These are phyloP conservation scores for Torulaspora indica DNA, from an alignment of 805 yeast genomes.

Conservation along the genomic window DNA sequence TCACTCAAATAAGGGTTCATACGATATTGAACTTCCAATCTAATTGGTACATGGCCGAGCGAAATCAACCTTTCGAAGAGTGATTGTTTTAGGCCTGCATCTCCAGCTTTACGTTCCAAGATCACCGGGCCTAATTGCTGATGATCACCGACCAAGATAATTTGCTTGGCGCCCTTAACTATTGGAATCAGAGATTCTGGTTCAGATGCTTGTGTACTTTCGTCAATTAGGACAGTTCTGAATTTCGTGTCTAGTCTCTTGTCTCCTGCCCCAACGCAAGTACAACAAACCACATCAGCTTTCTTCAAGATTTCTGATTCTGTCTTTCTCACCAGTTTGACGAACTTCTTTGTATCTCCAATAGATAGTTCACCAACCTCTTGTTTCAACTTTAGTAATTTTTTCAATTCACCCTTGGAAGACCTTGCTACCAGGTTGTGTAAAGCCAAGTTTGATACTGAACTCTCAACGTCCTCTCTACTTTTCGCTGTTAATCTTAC, in stretches of 20 bases:
- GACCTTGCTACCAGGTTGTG: slow-evolving; percentile 46
- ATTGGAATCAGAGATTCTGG: slow-evolving; percentile 89
- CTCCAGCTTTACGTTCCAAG: slow-evolving; percentile 70
- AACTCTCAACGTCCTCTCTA: slow-evolving; percentile 73
- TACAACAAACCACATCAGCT: slow-evolving; percentile 80
- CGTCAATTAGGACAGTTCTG: slow-evolving; percentile 82
- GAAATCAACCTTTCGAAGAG: slow-evolving; percentile 79
- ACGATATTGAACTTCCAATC: slow-evolving; percentile 89
- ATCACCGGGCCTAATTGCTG: slow-evolving; percentile 94
- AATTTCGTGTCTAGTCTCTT: slow-evolving; percentile 55
- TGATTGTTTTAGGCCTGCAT: slow-evolving; percentile 83
- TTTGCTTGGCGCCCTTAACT: slow-evolving; percentile 84
- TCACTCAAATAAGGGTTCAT: slow-evolving; percentile 89
- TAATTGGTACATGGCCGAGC: slow-evolving; percentile 76
- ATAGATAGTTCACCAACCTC: slow-evolving; percentile 65
- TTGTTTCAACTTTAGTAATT: slow-evolving; percentile 52
- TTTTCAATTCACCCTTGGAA: slow-evolving; percentile 55
- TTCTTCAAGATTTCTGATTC: slow-evolving; percentile 49
- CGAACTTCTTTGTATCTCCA: slow-evolving; percentile 46
- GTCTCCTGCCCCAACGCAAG: slow-evolving; percentile 93
- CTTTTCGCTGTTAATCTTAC: slow-evolving; percentile 72
- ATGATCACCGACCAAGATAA: slow-evolving; percentile 89
- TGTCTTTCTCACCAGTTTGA: slow-evolving; percentile 40
- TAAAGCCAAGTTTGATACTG: slow-evolving; percentile 54
- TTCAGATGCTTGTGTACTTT: slow-evolving; percentile 90